A percentile compares a stretch with the other conserved stretches of the same genome.
Conservation (phyloP, 1,139 yeast genomes). For the Hemisphaericaspora lyxosophila region DNA sequence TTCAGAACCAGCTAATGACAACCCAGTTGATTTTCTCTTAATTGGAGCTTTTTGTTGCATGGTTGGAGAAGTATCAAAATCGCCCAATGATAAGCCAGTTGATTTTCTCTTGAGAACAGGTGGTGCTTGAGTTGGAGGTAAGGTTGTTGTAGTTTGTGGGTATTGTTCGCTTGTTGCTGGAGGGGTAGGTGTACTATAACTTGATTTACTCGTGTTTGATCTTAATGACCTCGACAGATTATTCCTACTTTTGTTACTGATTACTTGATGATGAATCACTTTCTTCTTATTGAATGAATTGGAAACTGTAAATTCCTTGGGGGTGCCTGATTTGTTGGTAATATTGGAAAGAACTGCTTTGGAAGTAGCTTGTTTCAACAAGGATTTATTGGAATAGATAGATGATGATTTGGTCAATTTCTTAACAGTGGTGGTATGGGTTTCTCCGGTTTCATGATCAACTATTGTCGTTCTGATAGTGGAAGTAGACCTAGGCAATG, state of each 20-base stretch:
- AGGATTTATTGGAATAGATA: conserved; percentile 19
- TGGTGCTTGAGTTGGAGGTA: conserved; percentile 12
- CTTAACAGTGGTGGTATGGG: conserved; percentile 18
- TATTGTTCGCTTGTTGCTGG: conserved; percentile 2
- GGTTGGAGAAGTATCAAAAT: neutral
- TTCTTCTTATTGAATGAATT: conserved; percentile 42
- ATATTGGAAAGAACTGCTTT: conserved; percentile 27
- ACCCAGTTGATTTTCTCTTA: conserved; percentile 15
- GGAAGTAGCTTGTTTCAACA: conserved; percentile 13
- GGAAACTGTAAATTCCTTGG: conserved; percentile 37
- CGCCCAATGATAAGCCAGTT: conserved; percentile 20
- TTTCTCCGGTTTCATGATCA: conserved; percentile 31
- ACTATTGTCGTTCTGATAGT: conserved; percentile 44
- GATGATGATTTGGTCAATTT: conserved; percentile 25
- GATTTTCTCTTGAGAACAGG: conserved; percentile 24
- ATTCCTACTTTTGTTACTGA: conserved; percentile 14
- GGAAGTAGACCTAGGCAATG: conserved; percentile 47
- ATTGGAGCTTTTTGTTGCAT: neutral
- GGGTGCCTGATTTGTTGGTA: conserved; percentile 27
- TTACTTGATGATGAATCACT: conserved; percentile 26
- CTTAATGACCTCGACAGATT: conserved; percentile 11
- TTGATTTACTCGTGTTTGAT: conserved; percentile 6
- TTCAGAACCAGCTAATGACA: conserved; percentile 5
- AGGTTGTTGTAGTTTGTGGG: conserved; percentile 8
- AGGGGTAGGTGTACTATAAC: neutral